Conservation (phyloP, 768 basidiomycete genomes). For the Phanerochaete carnosa region DNA sequence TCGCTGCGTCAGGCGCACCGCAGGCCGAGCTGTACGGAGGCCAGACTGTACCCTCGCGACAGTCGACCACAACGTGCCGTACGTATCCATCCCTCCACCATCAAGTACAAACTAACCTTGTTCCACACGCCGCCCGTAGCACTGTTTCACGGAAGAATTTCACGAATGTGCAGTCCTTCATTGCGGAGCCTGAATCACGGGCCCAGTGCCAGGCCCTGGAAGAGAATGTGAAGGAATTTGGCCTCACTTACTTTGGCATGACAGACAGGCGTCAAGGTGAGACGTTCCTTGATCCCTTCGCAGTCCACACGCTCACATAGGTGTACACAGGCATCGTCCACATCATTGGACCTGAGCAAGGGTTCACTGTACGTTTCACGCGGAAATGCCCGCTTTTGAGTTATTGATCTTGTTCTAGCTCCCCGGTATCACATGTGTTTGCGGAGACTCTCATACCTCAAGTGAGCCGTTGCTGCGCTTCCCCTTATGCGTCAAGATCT, state of each 20-base stretch:
- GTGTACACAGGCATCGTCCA: conserved; percentile 43
- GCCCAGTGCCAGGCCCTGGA: conserved; percentile 57
- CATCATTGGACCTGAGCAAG: conserved; percentile 66
- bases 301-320: conserved; percentile 1
- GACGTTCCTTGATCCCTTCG: neutral
- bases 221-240: conserved; percentile 64
- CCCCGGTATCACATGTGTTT: conserved; percentile 49
- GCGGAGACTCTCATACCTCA: conserved; percentile 66
- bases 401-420: conserved; percentile 24
- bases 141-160: conserved; percentile 50
- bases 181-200: conserved; percentile 55
- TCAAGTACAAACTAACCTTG: no score
- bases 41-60: conserved; percentile 66
- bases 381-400: neutral
- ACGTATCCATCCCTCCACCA: conserved; percentile 19
- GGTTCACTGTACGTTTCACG: conserved; percentile 45
- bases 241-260: conserved; percentile 66
- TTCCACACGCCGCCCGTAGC: conserved; percentile 22
- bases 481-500: neutral
- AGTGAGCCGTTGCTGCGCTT: conserved; percentile 32
- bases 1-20: conserved; percentile 36
- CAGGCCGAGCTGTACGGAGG: conserved; percentile 52
- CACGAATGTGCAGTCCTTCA: conserved; percentile 45
- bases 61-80: conserved; percentile 60
- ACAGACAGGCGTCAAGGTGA: conserved; percentile 59